Percentiles rank a stretch among this genome's conserved stretches.
These are phyloP conservation scores for Camellia japonica DNA, from an alignment of 148 eudicot genomes.

Conservation along the genomic window DNA sequence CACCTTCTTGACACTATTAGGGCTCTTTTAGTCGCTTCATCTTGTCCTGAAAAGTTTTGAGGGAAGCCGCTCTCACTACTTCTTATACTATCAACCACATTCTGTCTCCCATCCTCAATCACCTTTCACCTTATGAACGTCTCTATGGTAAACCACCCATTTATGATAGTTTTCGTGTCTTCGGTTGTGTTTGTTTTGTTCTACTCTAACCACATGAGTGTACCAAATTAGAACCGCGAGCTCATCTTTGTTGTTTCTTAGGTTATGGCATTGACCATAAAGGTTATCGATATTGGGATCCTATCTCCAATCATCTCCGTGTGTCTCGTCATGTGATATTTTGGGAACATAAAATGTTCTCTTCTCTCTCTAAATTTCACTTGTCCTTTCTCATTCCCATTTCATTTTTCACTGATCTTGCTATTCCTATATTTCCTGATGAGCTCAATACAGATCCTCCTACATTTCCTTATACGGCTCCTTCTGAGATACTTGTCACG, in stretches of 20 bases:
- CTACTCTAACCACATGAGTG: no score
- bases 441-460: neutral
- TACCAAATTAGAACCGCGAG: no score
- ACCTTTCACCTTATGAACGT: neutral
- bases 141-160: no score
- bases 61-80: neutral
- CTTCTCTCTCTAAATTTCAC: neutral
- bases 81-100: neutral
- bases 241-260: no score
- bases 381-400: neutral
- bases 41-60: neutral
- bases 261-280: no score
- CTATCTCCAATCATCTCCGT: neutral
- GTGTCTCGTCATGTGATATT: slow-evolving; percentile 7
- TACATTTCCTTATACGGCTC: neutral
- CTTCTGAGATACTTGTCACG: neutral
- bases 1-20: neutral
- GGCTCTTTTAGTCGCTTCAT: neutral
- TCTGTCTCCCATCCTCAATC: neutral
- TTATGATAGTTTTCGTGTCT: no score
- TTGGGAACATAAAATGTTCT: slow-evolving; percentile 9
- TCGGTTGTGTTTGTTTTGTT: no score
- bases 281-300: neutral
- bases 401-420: neutral
- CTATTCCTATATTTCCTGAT: neutral